Evolutionary conservation across 2,329 filamentous ascomycete species (phyloP).

Genomic region (Didymella sp.): DNA sequence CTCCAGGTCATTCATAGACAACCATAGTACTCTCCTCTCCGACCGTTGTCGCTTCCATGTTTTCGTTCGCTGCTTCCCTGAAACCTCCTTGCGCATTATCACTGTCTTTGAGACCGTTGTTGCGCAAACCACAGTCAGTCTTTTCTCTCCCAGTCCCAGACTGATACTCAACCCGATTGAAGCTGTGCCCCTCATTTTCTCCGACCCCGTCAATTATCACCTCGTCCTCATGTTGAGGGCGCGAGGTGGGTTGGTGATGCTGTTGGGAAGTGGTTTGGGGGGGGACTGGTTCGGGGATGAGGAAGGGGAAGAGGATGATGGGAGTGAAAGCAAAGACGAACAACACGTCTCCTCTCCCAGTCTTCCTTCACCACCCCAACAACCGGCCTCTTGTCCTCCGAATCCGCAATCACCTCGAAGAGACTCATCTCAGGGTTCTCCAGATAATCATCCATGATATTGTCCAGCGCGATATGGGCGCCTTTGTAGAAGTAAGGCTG

Average conservation of each 20-base stretch:
- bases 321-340: too few species aligned
- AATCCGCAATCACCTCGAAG: neutral
- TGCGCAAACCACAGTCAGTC: neutral
- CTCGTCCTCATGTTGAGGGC: neutral
- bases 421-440: neutral
- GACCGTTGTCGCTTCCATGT: too few species aligned
- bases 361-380: neutral
- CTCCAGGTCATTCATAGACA: neutral
- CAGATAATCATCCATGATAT: neutral
- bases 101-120: neutral
- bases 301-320: too few species aligned
- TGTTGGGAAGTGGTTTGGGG: too few species aligned
- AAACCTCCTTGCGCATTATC: neutral
- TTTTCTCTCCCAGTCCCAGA: neutral
- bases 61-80: neutral
- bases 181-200: too few species aligned
- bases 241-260: too few species aligned
- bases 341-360: neutral
- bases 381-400: neutral
- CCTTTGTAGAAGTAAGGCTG: neutral
- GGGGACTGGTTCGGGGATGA: too few species aligned
- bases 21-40: neutral
- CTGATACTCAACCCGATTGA: too few species aligned
- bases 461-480: neutral
- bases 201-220: neutral